These are phyloP conservation scores for Coemansia sp. DNA, from an alignment of 192 early-diverging fungal genomes.

Conservation along the genomic window DNA sequence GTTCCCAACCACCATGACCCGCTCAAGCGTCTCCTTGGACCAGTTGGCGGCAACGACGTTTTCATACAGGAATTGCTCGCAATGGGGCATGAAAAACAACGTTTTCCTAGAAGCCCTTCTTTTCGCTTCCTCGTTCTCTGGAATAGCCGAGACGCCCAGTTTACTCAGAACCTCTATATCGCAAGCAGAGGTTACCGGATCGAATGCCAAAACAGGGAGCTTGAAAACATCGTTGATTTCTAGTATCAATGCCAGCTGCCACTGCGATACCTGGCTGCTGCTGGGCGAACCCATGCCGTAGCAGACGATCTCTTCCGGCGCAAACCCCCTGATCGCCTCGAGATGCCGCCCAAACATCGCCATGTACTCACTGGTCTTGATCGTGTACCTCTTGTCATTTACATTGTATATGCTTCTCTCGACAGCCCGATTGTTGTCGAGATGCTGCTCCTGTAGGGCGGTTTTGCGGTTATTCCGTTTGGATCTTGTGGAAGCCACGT, in stretches of 20 bases:
- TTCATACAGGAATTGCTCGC: slow-evolving; percentile 49
- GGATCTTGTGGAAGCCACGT: not conserved
- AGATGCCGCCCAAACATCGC: not conserved
- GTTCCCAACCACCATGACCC: slow-evolving; percentile 35
- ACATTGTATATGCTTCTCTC: not conserved
- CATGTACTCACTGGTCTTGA: not conserved
- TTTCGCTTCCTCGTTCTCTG: slow-evolving; percentile 30
- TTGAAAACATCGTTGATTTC: slow-evolving; percentile 13
- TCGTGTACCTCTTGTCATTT: not conserved
- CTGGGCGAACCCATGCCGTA: slow-evolving; percentile 42
- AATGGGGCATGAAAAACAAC: slow-evolving; percentile 53
- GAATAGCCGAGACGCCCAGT: slow-evolving; percentile 21
- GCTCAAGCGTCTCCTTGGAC: slow-evolving; percentile 8
- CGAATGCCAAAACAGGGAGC: slow-evolving; percentile 23
- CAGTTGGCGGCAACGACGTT: slow-evolving; percentile 40
- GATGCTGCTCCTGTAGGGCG: not conserved
- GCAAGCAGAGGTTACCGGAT: slow-evolving; percentile 13
- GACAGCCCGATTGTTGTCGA: not conserved
- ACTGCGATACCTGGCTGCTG: slow-evolving; percentile 32
- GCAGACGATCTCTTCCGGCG: slow-evolving; percentile 39
- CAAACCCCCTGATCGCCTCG: slow-evolving; percentile 16
- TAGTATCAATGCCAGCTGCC: slow-evolving; percentile 38
- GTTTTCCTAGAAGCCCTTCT: slow-evolving; percentile 19
- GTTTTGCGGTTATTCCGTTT: not conserved
- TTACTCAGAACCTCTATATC: slow-evolving; percentile 14